phyloP scores from a whole-genome alignment of 805 yeast genomes.

The Sungouiella thailandica region DNA sequence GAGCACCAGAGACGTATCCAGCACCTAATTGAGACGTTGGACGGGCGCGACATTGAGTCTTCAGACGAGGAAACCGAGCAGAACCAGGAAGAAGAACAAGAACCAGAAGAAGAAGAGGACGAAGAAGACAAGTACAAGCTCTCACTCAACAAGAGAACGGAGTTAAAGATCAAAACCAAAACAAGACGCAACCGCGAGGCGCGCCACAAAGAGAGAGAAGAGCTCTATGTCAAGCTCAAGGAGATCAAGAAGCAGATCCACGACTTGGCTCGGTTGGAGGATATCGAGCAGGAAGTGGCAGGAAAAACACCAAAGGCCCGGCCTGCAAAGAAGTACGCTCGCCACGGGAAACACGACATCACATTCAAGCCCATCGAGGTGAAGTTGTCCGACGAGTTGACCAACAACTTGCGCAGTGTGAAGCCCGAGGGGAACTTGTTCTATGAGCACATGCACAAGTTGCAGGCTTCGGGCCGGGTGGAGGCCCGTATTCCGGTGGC shows the following conservation, averaged over 20 bases:
- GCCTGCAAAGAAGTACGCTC: constrained; percentile 28
- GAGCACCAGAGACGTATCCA: constrained; percentile 63
- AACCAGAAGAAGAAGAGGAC: constrained; percentile 25
- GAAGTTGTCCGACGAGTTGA: constrained; percentile 83
- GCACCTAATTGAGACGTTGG: constrained; percentile 57
- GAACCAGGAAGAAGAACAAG: constrained; percentile 24
- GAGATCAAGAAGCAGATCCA: constrained; percentile 54
- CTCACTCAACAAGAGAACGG: constrained; percentile 70
- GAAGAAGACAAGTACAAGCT: constrained; percentile 37
- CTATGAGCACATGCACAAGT: constrained; percentile 71
- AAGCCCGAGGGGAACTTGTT: constrained; percentile 88
- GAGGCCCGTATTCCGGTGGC: constrained; percentile 76
- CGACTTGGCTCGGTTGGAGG: constrained; percentile 43
- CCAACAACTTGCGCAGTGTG: constrained; percentile 76
- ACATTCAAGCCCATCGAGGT: constrained; percentile 55
- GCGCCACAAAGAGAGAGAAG: constrained; percentile 54
- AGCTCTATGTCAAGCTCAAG: constrained; percentile 53
- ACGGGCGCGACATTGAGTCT: constrained; percentile 47
- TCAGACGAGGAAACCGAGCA: constrained; percentile 35
- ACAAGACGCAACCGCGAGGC: constrained; percentile 69
- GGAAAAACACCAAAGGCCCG: constrained; percentile 26
- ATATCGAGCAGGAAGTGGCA: constrained; percentile 25
- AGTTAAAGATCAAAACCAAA: constrained; percentile 67
- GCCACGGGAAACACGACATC: constrained; percentile 35
- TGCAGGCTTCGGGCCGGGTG: constrained; percentile 82